phyloP scores from a whole-genome alignment of 768 basidiomycete genomes.

The Tulasnella sp. region DNA sequence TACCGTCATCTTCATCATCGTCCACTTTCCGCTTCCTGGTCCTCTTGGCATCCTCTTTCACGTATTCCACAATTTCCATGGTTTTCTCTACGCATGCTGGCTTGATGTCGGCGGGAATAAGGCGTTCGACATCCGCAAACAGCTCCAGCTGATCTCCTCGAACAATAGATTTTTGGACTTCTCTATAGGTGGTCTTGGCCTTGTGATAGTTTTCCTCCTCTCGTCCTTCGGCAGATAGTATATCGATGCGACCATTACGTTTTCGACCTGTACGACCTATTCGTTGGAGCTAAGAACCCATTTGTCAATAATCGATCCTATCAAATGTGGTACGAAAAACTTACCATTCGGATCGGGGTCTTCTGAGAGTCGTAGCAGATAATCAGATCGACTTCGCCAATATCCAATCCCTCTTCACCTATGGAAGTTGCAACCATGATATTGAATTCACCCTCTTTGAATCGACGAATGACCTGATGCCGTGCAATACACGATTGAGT shows the following conservation, averaged over 20 bases:
- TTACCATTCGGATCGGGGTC: conserved; percentile 89
- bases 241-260: conserved; percentile 77
- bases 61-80: conserved; percentile 70
- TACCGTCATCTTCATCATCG: conserved; percentile 14
- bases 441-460: conserved; percentile 80
- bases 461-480: conserved; percentile 70
- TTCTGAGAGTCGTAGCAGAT: conserved; percentile 95
- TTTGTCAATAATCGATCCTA: background rate
- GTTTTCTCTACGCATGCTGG: conserved; percentile 66
- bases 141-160: conserved; percentile 79
- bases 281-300: conserved; percentile 69
- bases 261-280: conserved; percentile 92
- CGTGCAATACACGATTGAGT: too few relatives aligned
- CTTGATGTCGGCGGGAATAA: conserved; percentile 65
- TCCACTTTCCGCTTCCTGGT: conserved; percentile 22
- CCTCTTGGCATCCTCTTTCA: conserved; percentile 26
- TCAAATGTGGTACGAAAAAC: conserved; percentile 20
- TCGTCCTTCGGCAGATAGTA: conserved; percentile 76
- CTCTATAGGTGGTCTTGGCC: conserved; percentile 71
- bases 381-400: conserved; percentile 93
- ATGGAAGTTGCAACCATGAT: conserved; percentile 92
- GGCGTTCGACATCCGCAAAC: conserved; percentile 79
- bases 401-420: conserved; percentile 96
- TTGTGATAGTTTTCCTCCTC: conserved; percentile 86
- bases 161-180: conserved; percentile 78